Evolutionary conservation across 306 rosid genomes (phyloP).

Genomic region (Lathyrus sativus): DNA sequence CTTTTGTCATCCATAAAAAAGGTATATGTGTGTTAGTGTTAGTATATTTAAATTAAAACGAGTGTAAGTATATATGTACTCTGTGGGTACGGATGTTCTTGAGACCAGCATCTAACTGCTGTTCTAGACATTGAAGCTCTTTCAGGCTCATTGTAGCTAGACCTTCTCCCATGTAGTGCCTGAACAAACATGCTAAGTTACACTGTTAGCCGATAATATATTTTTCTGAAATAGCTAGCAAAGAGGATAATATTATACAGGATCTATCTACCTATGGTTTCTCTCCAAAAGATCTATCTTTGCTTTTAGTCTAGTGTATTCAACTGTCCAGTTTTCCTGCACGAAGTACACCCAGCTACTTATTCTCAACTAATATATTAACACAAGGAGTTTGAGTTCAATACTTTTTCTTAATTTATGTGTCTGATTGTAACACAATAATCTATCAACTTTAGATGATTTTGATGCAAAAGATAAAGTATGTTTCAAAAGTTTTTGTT

Average conservation of each 20-base stretch:
- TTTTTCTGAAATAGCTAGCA: not conserved
- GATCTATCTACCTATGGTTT: slow-evolving; percentile 56
- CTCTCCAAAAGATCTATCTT: slow-evolving; percentile 69
- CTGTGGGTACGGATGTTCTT: slow-evolving; percentile 70
- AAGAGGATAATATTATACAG: not conserved
- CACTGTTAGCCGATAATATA: too few relatives aligned
- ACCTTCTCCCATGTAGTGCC: slow-evolving; percentile 85
- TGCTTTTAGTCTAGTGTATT: slow-evolving; percentile 62
- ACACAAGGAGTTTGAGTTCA: not conserved
- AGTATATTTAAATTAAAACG: not conserved
- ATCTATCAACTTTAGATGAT: not conserved
- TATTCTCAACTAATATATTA: not conserved
- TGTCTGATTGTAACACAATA: not conserved
- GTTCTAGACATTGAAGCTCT: slow-evolving; percentile 78
- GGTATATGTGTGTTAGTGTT: too few relatives aligned
- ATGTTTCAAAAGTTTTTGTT: not conserved
- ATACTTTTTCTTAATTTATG: not conserved
- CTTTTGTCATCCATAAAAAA: too few relatives aligned
- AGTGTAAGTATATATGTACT: slow-evolving; percentile 41
- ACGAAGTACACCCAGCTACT: not conserved
- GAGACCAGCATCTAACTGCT: slow-evolving; percentile 70
- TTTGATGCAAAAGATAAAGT: slow-evolving; percentile 2
- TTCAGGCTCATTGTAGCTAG: slow-evolving; percentile 64
- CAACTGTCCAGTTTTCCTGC: slow-evolving; percentile 81
- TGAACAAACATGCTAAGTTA: slow-evolving; percentile 25